Percentiles rank a stretch among this genome's conserved stretches.
These are phyloP conservation scores for Phragmites australis DNA, from an alignment of 176 grass and related monocot species.

Conservation along the genomic window DNA sequence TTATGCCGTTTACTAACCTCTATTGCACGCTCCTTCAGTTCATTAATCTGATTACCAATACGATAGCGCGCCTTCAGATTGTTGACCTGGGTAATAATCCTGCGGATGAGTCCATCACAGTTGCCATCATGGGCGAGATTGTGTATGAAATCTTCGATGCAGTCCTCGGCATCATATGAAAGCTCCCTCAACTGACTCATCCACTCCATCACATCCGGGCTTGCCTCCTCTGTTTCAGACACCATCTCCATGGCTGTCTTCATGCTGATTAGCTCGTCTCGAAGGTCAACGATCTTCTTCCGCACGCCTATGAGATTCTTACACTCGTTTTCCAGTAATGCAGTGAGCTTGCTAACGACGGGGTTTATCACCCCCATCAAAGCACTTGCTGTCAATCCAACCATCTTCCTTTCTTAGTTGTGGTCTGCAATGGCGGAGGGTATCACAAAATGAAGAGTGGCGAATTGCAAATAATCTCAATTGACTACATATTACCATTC, in stretches of 20 bases:
- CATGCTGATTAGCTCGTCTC: conserved; percentile 38
- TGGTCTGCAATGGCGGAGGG: no score
- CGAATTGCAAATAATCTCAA: no score
- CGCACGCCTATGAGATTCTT: not conserved
- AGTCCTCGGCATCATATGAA: conserved; percentile 42
- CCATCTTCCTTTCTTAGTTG: no score
- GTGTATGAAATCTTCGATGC: conserved; percentile 29
- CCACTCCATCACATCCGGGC: not conserved
- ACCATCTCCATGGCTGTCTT: conserved; percentile 14
- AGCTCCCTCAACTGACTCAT: conserved; percentile 36
- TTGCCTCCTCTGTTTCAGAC: not conserved
- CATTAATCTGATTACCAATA: not conserved
- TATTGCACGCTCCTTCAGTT: conserved; percentile 6
- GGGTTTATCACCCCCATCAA: conserved; percentile 28
- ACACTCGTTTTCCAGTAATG: no score
- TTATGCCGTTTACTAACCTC: conserved; percentile 20
- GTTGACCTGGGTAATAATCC: not conserved
- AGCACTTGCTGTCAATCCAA: conserved; percentile 19
- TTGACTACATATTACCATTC: no score
- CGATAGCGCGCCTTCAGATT: not conserved
- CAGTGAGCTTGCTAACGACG: not conserved
- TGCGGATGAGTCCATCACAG: conserved; percentile 4
- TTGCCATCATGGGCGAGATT: not conserved
- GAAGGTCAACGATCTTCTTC: not conserved
- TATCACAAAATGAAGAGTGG: no score